Evolutionary conservation across 805 yeast species (phyloP), one percentile per base, ranked within the genome.

Genomic region (Candida quercuum): DNA sequence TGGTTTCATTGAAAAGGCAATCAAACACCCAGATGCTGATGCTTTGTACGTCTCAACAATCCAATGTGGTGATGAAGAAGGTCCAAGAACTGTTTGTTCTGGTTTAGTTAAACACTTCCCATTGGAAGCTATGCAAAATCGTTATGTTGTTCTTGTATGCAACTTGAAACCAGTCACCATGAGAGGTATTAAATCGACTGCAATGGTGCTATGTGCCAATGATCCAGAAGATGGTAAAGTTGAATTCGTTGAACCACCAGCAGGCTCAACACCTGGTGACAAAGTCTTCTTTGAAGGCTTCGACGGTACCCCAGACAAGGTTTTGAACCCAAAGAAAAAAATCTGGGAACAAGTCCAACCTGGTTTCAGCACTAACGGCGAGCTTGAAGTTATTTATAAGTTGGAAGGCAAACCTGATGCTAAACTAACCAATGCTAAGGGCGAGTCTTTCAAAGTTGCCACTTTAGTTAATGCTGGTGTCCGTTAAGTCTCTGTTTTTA

Each of bases 11-110:
- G 88, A 91, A 69, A 93, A 94, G 70, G 96, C 97, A 37, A 72
- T 86, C 57, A 86, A 86, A 63, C 99, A 93, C 68, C 99, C 99
- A 46, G 91, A 93, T 62, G 99, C 99, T 25, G 99, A 93, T 65
- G 74, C 96, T 2, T 72, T 93, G 54, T 93, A 93, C 61, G 96
- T 93, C 40, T 93, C 98, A 21, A 93, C 99, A 36, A 93, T 93
- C 54, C 86, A 94, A 46, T 80, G 86, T 72, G 99, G 99, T 50
- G 99, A 93, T 54, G 89, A 72, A 45, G 96, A 86, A 60, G 95
- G 94, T 42, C 99, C 99, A 57, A 80, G 99, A 72, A 93, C 98
- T 22, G 95, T 93, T 40, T 93, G 99, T 70, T 86, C 96, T 11
- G 99, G 99, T 51, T 73, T 93, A 55, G 97, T 88, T 46, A 86